Conservation (phyloP, 768 basidiomycete genomes). For the Butyriboletus loyo region DNA sequence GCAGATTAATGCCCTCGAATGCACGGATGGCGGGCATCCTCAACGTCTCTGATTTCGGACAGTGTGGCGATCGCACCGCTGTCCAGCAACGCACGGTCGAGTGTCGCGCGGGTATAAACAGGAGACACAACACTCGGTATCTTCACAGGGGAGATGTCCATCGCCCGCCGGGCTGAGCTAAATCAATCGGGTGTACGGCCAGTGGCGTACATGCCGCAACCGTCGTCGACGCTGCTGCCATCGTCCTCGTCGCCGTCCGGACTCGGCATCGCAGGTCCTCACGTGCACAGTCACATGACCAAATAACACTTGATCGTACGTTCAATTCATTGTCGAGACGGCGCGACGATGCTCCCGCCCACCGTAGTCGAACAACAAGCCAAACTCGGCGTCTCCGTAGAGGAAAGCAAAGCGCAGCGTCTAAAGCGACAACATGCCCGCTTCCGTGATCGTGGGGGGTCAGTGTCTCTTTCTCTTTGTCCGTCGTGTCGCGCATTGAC, state of each 20-base stretch:
- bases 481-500: neutral
- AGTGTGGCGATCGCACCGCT: neutral
- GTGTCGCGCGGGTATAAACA: neutral
- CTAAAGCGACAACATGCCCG: conserved; percentile 61
- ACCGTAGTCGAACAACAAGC: conserved; percentile 17
- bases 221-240: too few relatives aligned
- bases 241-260: too few relatives aligned
- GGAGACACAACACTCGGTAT: neutral
- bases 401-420: conserved; percentile 61
- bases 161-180: neutral
- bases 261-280: too few relatives aligned
- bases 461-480: conserved; percentile 17
- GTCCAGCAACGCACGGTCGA: neutral
- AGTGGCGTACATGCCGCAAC: too few relatives aligned
- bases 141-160: neutral
- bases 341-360: conserved; percentile 11
- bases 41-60: neutral
- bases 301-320: neutral
- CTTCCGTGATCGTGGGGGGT: conserved; percentile 70
- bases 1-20: too few relatives aligned
- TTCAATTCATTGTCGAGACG: neutral
- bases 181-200: too few relatives aligned
- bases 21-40: too few relatives aligned
- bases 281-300: neutral
- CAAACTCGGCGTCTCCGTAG: conserved; percentile 37